Percentiles rank a stretch among this genome's conserved stretches.
Conservation (phyloP, 1,284 basidiomycete species). For the Melampsora allii-populina region DNA sequence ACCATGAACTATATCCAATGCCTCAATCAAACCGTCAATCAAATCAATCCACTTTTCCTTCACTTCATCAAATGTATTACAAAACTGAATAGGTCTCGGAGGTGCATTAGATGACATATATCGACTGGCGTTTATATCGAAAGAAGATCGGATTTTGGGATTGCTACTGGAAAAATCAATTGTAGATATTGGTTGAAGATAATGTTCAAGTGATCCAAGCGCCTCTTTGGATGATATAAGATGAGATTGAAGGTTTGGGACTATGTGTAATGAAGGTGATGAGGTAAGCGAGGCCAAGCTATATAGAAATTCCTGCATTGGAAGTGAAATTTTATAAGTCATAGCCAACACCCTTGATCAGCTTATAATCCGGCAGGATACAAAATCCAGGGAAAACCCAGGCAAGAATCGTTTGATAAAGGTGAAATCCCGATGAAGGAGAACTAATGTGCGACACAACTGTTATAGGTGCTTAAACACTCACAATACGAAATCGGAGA, state of each 20-base stretch:
- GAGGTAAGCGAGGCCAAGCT: slow-evolving; percentile 19
- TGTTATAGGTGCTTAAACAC: background rate
- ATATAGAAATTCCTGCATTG: slow-evolving; percentile 33
- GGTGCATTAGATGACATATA: slow-evolving; percentile 26
- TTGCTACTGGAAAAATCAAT: slow-evolving; percentile 9
- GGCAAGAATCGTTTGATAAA: background rate
- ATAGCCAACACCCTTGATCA: background rate
- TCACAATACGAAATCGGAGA: slow-evolving; percentile 30
- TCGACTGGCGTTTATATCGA: slow-evolving; percentile 16
- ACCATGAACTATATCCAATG: background rate
- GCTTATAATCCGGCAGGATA: too few relatives aligned
- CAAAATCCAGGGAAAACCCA: background rate
- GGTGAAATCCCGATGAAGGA: background rate
- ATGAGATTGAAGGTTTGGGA: slow-evolving; percentile 10
- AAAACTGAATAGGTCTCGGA: slow-evolving; percentile 35
- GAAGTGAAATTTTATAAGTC: background rate
- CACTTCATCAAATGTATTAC: slow-evolving; percentile 6
- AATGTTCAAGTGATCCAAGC: background rate
- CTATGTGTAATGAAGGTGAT: background rate
- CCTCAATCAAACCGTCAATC: slow-evolving; percentile 8
- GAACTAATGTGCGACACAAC: background rate
- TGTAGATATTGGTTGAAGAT: background rate
- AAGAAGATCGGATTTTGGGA: slow-evolving; percentile 5
- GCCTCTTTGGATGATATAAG: slow-evolving; percentile 13
- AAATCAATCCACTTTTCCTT: background rate